Base-by-base conservation (phyloP, 2,329 filamentous ascomycete species). In the Aspergillus phoenicis region DNA sequence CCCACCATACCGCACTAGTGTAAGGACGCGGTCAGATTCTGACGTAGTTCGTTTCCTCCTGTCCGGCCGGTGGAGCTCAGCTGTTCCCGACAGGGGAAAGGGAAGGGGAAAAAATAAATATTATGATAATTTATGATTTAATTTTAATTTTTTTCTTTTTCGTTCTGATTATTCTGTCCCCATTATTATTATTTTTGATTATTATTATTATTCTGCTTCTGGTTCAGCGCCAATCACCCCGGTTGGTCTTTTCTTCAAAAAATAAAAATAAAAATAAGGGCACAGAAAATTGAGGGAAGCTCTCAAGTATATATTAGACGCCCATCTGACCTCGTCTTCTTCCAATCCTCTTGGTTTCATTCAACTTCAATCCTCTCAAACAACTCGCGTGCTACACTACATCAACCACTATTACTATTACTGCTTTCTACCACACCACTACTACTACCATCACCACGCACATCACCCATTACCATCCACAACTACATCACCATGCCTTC, bases 401-500 rank as follows among this genome's bases (percentile, higher is more conserved):
- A 60, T 33, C 52, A 57, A 54, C 43, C 38, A 61, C 45, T 22
- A 59, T 15, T 53, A 57, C 26, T 20, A 47, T 36, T 17, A 17
- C 38, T 36, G 15, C 45, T 52, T 22, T 20, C 57, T 10, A 39
- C 45, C 24, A 20, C 20, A 20, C 20, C 22, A 28, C 39, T 7
- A 26, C 55, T 30, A 41, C 63, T 70, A 64, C 43, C 60, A 57
- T 48, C 56, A 61, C 51, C 53, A 59, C 45, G 30, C 36, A 39
- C 48, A 62, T 13, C 54, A 52, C 17, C 55, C 36, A 30, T 41
- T n/a, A 28, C 28, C 39, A 30, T 36, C n/a, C 15, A 55, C 39
- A 45, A 22, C 33, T 20, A 45, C 38, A 53, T 54, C 69, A 73
- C 61, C 57, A 76, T 76, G 74, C 74, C 74, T 75, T 76, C 74